Evolutionary conservation across 2,329 filamentous ascomycete genomes (phyloP).

Genomic region (Aspergillus fijiensis): DNA sequence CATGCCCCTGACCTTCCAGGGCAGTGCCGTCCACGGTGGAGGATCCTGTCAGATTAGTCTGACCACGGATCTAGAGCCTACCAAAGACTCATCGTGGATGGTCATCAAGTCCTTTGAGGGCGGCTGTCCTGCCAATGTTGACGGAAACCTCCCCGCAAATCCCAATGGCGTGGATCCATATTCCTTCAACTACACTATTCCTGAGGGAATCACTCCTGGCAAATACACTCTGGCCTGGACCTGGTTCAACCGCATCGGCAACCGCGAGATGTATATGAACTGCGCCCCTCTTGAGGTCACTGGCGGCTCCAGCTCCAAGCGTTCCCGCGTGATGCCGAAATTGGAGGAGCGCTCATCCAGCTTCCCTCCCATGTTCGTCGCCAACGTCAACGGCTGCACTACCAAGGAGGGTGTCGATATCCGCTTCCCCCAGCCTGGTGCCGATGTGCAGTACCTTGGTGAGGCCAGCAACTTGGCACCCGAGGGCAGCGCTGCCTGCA

Average conservation of each 20-base stretch:
- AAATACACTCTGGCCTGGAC: slow-evolving; percentile 85
- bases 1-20: slow-evolving; percentile 65
- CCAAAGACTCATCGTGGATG: slow-evolving; percentile 70
- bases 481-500: slow-evolving; percentile 30
- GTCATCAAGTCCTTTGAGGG: slow-evolving; percentile 87
- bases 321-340: slow-evolving; percentile 29
- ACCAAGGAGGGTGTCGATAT: slow-evolving; percentile 59
- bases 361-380: slow-evolving; percentile 73
- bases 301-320: slow-evolving; percentile 46
- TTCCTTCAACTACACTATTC: slow-evolving; percentile 70
- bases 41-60: slow-evolving; percentile 89
- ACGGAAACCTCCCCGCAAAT: slow-evolving; percentile 59
- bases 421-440: slow-evolving; percentile 67
- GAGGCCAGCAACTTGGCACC: slow-evolving; percentile 37
- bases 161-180: slow-evolving; percentile 50
- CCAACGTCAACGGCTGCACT: slow-evolving; percentile 65
- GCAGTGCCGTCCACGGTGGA: slow-evolving; percentile 79
- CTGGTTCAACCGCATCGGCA: slow-evolving; percentile 91
- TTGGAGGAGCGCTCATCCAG: slow-evolving; percentile 55
- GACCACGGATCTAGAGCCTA: slow-evolving; percentile 72
- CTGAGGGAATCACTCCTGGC: slow-evolving; percentile 68
- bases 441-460: slow-evolving; percentile 54
- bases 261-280: slow-evolving; percentile 98
- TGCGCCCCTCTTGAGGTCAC: slow-evolving; percentile 74
- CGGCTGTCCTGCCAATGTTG: slow-evolving; percentile 69